Evolutionary conservation across 73 alveolate genomes (phyloP).

Genomic region (Urostyla sp.): DNA sequence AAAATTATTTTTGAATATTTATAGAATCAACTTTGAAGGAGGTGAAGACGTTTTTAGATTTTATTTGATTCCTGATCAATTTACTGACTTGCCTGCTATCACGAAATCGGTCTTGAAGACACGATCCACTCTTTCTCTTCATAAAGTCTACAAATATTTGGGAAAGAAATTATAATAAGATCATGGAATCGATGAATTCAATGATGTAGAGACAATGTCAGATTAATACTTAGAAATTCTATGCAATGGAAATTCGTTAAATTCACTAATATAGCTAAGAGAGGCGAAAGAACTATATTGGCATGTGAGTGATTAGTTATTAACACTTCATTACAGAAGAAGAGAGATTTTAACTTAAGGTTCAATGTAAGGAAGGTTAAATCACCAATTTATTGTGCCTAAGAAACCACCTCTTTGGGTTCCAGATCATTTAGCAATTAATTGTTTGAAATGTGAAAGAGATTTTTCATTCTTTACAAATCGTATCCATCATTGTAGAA

Average conservation of each 20-base stretch:
- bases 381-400: not conserved
- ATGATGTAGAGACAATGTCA: slow-evolving; percentile 26
- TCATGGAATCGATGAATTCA: slow-evolving; percentile 42
- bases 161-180: slow-evolving; percentile 48
- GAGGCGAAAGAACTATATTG: slow-evolving; percentile 57
- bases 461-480: slow-evolving; percentile 73
- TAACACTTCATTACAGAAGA: slow-evolving; percentile 57
- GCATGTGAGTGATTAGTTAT: slow-evolving; percentile 8
- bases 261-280: slow-evolving; percentile 49
- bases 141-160: slow-evolving; percentile 70
- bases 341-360: not conserved
- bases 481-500: slow-evolving; percentile 90
- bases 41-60: slow-evolving; percentile 76
- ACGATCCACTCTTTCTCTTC: slow-evolving; percentile 68
- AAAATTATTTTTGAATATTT: too few species aligned
- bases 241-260: slow-evolving; percentile 42
- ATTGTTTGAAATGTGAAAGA: slow-evolving; percentile 79
- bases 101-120: slow-evolving; percentile 73
- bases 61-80: slow-evolving; percentile 55
- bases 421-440: slow-evolving; percentile 79
- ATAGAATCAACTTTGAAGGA: slow-evolving; percentile 40
- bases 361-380: not conserved
- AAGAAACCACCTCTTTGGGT: slow-evolving; percentile 85
- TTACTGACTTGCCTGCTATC: slow-evolving; percentile 53
- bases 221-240: slow-evolving; percentile 47